Evolutionary conservation across 2,329 filamentous ascomycete species (phyloP).

Genomic region (Phoma sp.): DNA sequence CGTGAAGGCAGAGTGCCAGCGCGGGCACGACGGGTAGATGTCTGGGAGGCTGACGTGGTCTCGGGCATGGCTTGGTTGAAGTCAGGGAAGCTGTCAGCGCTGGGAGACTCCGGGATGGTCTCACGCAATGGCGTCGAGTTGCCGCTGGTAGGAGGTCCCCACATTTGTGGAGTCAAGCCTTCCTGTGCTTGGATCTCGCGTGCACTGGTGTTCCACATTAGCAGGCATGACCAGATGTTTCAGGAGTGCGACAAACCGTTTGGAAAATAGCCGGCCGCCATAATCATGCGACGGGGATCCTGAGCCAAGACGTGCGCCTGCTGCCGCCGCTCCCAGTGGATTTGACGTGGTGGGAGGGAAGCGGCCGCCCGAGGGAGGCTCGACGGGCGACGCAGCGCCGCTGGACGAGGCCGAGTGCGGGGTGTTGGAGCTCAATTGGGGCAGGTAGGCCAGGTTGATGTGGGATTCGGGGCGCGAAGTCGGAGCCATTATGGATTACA

Average conservation of each 20-base stretch:
- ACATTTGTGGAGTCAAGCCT: slow-evolving; percentile 76
- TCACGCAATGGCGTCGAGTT: slow-evolving; percentile 96
- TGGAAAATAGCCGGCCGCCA: slow-evolving; percentile 80
- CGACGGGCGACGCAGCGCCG: slow-evolving; percentile 80
- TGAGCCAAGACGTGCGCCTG: slow-evolving; percentile 76
- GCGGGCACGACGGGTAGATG: slow-evolving; percentile 77
- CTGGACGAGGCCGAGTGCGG: slow-evolving; percentile 81
- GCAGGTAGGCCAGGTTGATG: slow-evolving; percentile 82
- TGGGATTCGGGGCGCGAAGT: slow-evolving; percentile 76
- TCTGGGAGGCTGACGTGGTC: slow-evolving; percentile 63
- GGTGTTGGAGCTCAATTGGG: slow-evolving; percentile 70
- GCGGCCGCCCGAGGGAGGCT: slow-evolving; percentile 72
- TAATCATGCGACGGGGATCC: slow-evolving; percentile 97
- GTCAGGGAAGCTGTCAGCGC: slow-evolving; percentile 89
- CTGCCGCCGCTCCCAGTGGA: slow-evolving; percentile 58
- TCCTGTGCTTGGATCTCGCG: slow-evolving; percentile 98
- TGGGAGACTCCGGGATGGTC: slow-evolving; percentile 96
- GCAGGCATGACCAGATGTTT: slow-evolving; percentile 37
- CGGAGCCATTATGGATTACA: slow-evolving; percentile 93
- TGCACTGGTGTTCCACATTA: slow-evolving; percentile 66
- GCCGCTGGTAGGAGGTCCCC: slow-evolving; percentile 95
- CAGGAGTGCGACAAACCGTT: slow-evolving; percentile 72
- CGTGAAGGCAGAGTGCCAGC: slow-evolving; percentile 96
- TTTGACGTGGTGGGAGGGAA: slow-evolving; percentile 75
- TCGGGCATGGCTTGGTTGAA: slow-evolving; percentile 76